phyloP scores from a whole-genome alignment of 495 filamentous ascomycete species.

The Aspergillus carlsbadensis region DNA sequence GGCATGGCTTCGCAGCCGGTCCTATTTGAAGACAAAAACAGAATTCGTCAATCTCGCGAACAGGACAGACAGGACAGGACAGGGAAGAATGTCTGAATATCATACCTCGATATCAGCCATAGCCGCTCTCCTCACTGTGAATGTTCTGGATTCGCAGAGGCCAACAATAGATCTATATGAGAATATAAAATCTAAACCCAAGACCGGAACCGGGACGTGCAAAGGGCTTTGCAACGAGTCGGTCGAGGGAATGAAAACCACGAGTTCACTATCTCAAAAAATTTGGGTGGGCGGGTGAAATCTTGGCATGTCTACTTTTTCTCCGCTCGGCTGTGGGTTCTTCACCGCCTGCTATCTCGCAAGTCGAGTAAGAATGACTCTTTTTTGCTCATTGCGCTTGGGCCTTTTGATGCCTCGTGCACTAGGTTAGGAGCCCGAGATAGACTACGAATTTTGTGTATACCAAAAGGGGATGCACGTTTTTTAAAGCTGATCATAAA shows the following conservation, averaged over 20 bases:
- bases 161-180: neutral
- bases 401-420: no score
- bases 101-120: constrained; percentile 52
- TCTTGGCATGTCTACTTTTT: constrained; percentile 34
- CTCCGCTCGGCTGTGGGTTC: constrained; percentile 33
- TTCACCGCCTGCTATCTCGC: constrained; percentile 25
- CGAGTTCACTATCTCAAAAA: constrained; percentile 37
- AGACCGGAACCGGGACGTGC: constrained; percentile 15
- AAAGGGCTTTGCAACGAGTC: constrained; percentile 16
- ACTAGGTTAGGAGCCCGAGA: no score
- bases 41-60: constrained; percentile 21
- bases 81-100: constrained; percentile 14
- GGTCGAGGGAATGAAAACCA: constrained; percentile 18
- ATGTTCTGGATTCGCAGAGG: neutral
- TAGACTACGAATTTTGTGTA: no score
- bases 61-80: neutral
- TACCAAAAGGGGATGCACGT: no score
- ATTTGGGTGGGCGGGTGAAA: constrained; percentile 40
- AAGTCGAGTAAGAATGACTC: neutral
- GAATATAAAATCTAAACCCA: neutral
- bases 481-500: neutral
- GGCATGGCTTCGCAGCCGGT: constrained; percentile 80
- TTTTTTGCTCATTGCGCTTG: constrained; percentile 1
- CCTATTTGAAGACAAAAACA: constrained; percentile 45
- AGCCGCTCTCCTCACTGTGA: constrained; percentile 12